phyloP scores from a whole-genome alignment of 495 filamentous ascomycete species.

The Terfezia claveryi region DNA sequence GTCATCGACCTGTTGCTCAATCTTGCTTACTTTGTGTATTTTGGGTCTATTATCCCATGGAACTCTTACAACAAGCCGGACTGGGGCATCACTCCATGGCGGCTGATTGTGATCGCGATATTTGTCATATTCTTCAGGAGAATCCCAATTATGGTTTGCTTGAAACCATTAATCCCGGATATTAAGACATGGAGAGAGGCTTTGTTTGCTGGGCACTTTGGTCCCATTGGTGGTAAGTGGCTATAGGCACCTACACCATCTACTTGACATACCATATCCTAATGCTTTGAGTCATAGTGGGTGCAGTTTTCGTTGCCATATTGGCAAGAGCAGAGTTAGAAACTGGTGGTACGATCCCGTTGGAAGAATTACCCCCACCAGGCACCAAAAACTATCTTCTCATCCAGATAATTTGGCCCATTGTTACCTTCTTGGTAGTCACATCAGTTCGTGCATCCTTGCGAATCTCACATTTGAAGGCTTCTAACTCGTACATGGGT shows the following conservation, averaged over 20 bases:
- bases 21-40: conserved; percentile 92
- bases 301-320: conserved; percentile 88
- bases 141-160: conserved; percentile 79
- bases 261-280: too few relatives aligned
- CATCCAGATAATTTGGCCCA: conserved; percentile 78
- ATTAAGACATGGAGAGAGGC: conserved; percentile 98
- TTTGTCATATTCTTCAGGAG: conserved; percentile 90
- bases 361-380: conserved; percentile 32
- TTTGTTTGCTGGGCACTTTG: conserved; percentile 94
- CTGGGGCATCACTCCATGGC: conserved; percentile 62
- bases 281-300: conserved; percentile 24
- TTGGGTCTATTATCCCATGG: conserved; percentile 96
- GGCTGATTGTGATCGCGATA: conserved; percentile 68
- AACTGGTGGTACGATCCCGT: conserved; percentile 45
- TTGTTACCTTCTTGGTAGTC: conserved; percentile 85
- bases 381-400: conserved; percentile 39
- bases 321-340: conserved; percentile 78
- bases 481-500: too few relatives aligned
- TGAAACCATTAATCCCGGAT: conserved; percentile 89
- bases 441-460: conserved; percentile 28
- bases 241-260: too few relatives aligned
- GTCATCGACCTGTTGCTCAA: conserved; percentile 96
- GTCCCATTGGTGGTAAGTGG: conserved; percentile 54
- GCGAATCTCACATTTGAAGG: too few relatives aligned
- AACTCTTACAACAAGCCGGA: conserved; percentile 50